phyloP scores from a whole-genome alignment of 2,329 filamentous ascomycete species.

The Fusarium sp. region DNA sequence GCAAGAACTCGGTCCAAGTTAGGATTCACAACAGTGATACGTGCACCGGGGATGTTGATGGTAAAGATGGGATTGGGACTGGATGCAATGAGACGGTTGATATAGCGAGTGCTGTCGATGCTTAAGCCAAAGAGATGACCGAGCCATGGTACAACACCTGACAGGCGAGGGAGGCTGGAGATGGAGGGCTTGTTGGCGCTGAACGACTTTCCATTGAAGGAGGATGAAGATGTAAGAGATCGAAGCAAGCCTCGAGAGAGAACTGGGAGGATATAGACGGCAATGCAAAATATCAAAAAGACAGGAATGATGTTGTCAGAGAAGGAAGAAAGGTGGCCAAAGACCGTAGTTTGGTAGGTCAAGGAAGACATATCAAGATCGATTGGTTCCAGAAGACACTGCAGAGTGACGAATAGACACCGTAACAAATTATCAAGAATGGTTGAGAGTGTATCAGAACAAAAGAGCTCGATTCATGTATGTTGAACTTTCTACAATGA shows the following conservation, averaged over 20 bases:
- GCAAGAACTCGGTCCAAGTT: slow-evolving; percentile 49
- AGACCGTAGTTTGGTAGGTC: background rate
- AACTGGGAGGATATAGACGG: slow-evolving; percentile 19
- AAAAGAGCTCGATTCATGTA: background rate
- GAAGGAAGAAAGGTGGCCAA: slow-evolving; percentile 19
- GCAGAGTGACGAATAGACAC: background rate
- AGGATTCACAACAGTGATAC: slow-evolving; percentile 49
- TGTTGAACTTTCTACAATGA: background rate
- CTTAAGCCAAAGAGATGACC: slow-evolving; percentile 48
- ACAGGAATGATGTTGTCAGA: slow-evolving; percentile 29
- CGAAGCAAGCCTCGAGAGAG: slow-evolving; percentile 13
- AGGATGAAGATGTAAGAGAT: slow-evolving; percentile 4
- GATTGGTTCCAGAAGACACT: background rate
- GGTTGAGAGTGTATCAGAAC: accelerated
- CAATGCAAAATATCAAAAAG: slow-evolving; percentile 9
- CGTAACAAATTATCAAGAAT: background rate
- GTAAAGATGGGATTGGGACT: slow-evolving; percentile 47
- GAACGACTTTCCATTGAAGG: slow-evolving; percentile 19
- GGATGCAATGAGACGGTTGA: slow-evolving; percentile 47
- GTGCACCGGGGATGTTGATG: slow-evolving; percentile 51
- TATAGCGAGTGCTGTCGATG: slow-evolving; percentile 46
- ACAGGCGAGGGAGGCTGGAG: slow-evolving; percentile 42
- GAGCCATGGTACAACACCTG: slow-evolving; percentile 44
- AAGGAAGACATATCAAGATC: slow-evolving; percentile 8
- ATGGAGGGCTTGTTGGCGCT: slow-evolving; percentile 27